Percentiles rank a stretch among this genome's conserved stretches.
Conservation (phyloP, 148 eudicot genomes). For the Chenopodium album region DNA sequence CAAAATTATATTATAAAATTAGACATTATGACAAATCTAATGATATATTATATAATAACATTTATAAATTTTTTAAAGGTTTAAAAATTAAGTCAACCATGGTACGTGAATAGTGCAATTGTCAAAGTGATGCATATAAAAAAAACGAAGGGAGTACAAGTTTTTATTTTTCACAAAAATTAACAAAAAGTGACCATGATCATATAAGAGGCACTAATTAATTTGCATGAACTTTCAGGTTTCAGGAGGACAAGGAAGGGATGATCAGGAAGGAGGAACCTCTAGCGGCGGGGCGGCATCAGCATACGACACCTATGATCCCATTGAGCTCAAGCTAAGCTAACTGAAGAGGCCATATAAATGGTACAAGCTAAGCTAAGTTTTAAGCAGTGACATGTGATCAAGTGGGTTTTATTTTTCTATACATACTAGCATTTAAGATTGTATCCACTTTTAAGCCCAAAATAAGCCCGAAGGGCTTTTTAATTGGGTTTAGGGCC, state of each 20-base stretch:
- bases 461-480: constrained; percentile 6
- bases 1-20: no score
- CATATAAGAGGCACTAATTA: no score
- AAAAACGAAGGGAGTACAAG: no score
- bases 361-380: background rate
- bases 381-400: background rate
- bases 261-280: constrained; percentile 21
- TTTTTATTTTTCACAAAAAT: no score
- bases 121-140: no score
- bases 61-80: no score
- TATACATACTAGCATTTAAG: no score
- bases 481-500: background rate
- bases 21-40: no score
- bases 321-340: constrained; percentile 28
- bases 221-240: background rate
- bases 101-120: no score
- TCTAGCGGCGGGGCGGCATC: constrained; percentile 20
- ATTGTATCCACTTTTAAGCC: background rate
- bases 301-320: constrained; percentile 19
- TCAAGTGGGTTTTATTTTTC: background rate
- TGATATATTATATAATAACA: no score
- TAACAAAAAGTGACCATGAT: no score
- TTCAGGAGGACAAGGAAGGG: constrained; percentile 5
- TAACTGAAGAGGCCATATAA: background rate
- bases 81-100: no score